Evolutionary conservation across 2,329 filamentous ascomycete genomes (phyloP).

Genomic region (Herpotrichia juniperi): DNA sequence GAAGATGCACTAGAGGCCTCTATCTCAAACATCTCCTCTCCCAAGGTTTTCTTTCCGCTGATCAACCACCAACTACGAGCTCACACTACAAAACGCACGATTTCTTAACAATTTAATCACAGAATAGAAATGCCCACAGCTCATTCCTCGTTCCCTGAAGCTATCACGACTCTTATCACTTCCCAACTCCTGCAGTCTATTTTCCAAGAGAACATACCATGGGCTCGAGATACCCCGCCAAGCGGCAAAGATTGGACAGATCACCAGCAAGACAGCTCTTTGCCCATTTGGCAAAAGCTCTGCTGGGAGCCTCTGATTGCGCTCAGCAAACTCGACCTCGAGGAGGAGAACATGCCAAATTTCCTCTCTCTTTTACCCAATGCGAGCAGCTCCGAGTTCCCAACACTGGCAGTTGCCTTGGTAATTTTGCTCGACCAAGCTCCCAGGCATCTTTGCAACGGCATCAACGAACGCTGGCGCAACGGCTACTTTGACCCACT

Average conservation of each 20-base stretch:
- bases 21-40: too few relatives aligned
- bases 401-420: not conserved
- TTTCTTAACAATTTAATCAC: not conserved
- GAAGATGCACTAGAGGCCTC: too few relatives aligned
- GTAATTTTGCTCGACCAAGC: not conserved
- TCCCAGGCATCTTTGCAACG: not conserved
- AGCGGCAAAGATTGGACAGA: not conserved
- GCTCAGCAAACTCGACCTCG: not conserved
- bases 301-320: slow-evolving; percentile 1
- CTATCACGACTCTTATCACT: not conserved
- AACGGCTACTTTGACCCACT: not conserved
- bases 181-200: not conserved
- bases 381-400: not conserved
- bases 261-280: not conserved
- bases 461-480: slow-evolving; percentile 1
- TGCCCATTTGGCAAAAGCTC: not conserved
- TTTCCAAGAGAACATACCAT: not conserved
- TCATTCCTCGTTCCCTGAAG: not conserved
- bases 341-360: not conserved
- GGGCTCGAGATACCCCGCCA: not conserved
- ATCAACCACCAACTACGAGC: not conserved
- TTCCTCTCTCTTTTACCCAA: not conserved
- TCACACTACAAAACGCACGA: not conserved
- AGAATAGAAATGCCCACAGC: not conserved
- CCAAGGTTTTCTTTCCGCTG: too few relatives aligned